Base-by-base conservation (phyloP, 108 stramenopile species). In the Fragilariopsis cylindrus region DNA sequence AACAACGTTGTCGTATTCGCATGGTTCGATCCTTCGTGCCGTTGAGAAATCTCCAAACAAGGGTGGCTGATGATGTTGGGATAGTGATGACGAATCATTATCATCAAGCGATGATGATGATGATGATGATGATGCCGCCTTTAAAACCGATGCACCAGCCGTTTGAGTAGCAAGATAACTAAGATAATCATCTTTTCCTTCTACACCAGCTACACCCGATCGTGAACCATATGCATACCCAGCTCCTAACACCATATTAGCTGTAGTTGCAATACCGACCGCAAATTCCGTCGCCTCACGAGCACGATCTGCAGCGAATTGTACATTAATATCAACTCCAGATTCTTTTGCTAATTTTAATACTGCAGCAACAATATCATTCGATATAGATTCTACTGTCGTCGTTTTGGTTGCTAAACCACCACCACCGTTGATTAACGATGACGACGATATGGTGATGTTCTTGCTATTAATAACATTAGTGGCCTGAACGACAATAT, bases 201-300 rank as follows among this genome's bases (percentile, higher is more conserved):
- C 16, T 48, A 45, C 70, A 19, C 58, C 49, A 8, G 67, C 48
- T 3, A 48, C 67, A 11, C 67, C 67, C 49, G 67, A 68, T 42
- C 70, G 70, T 41, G 57, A 71, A 12, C 69, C 74, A 53, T 67
- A 66, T 8, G 74, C 70, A 54, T 85, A 89, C 1, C 92, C 92
- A 7, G 72, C 76, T 30, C 70, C 75, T n/a, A 90, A 76, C 0
- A 90, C 77, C 6, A 49, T 71, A 57, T 92, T 92, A 53, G 88
- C 88, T 53, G 85, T 72, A 50, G 76, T 67, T 1, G 88, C 76
- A n/a, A 92, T 66, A 43, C 82, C 74, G 7, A 84, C 82, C 19
- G 89, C 88, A 53, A 85, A 87, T 43, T 81, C 72, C 46, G 88
- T 83, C 30, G 89, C 86, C 40, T 89, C 86, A 46, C 82, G 71